Base-by-base conservation (phyloP, 192 early-diverging fungal species). In the Haplosporangium gracile region DNA sequence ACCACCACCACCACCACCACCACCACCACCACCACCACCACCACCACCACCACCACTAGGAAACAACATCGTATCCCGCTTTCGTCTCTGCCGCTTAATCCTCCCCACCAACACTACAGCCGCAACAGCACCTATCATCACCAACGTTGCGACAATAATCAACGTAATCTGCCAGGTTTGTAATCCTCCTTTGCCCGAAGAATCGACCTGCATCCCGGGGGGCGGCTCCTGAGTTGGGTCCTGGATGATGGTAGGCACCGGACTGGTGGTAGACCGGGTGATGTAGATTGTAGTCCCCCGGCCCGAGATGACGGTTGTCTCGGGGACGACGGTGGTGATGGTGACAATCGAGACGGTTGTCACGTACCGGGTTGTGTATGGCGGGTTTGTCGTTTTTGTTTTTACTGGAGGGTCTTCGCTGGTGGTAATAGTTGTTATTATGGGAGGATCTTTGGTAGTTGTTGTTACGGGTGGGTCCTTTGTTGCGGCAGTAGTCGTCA, bases 321-420 rank as follows among this genome's bases (percentile, higher is more conserved):
- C 29, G 3, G 84, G 84, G 20, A 86, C 71, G 5, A 70, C 49
- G 0, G 84, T 81, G 1, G 79, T 78, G 8, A 86, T 8, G 4
- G 84, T 86, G 36, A 86, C 26, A 39, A 79, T 26, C 1, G 79
- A 74, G 20, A 78, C 10, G 13, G 84, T 86, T 22, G 79, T 78
- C 47, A 86, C 68, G 36, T 74, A 86, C 5, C 51, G 84, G 6
- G 84, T 86, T 15, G 84, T 86, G 72, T 81, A 86, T 15, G 84
- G 78, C 29, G 83, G 74, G 32, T 26, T 80, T 13, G 73, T 79
- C 13, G 68, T 47, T 20, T 0, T 71, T 20, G 55, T 38, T 15
- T 7, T 40, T 29, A 34, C 43, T 1, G 47, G 32, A 24, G 57
- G 34, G 10, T 38, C 40, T 29, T 8, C 24, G 9, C 26, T 68